Evolutionary conservation across 2,329 filamentous ascomycete species (phyloP).

Genomic region (Colletotrichum melonis): DNA sequence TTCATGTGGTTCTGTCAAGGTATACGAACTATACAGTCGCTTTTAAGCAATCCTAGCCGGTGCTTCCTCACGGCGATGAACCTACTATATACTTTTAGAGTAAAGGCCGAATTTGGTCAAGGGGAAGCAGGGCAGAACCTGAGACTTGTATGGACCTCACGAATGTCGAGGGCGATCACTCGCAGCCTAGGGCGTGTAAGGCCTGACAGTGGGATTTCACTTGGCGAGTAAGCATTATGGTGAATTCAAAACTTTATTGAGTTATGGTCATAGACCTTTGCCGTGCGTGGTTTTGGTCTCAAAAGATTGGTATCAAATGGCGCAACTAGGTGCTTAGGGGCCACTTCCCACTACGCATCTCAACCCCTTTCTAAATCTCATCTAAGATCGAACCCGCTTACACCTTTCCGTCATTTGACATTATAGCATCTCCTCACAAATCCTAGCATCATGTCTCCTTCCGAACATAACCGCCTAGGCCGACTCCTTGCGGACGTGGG

Average conservation of each 20-base stretch:
- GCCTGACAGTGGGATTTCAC: background rate
- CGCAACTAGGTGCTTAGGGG: background rate
- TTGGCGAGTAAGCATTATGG: too few species aligned
- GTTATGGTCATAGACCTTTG: constrained; percentile 14
- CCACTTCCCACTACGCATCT: background rate
- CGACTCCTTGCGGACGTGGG: constrained; percentile 32
- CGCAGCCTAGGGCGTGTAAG: background rate
- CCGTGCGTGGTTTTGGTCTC: background rate
- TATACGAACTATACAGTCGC: background rate
- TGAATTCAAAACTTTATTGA: constrained; percentile 1
- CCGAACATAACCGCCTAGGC: background rate
- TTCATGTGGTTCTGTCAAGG: background rate
- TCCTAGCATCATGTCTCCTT: background rate
- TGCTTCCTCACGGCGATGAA: background rate
- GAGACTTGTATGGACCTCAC: background rate
- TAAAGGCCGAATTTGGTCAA: too few species aligned
- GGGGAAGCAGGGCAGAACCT: background rate
- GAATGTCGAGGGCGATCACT: background rate
- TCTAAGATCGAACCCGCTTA: constrained; percentile 22
- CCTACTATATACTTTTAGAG: too few species aligned
- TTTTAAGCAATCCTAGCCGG: background rate
- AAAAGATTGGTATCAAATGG: constrained; percentile 34
- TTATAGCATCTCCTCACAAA: constrained; percentile 7
- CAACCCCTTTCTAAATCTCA: constrained; percentile 6
- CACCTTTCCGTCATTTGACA: background rate